A percentile compares a stretch with the other conserved stretches of the same genome.
Conservation (phyloP, 1,139 yeast genomes). For the Nematodospora anomalae region DNA sequence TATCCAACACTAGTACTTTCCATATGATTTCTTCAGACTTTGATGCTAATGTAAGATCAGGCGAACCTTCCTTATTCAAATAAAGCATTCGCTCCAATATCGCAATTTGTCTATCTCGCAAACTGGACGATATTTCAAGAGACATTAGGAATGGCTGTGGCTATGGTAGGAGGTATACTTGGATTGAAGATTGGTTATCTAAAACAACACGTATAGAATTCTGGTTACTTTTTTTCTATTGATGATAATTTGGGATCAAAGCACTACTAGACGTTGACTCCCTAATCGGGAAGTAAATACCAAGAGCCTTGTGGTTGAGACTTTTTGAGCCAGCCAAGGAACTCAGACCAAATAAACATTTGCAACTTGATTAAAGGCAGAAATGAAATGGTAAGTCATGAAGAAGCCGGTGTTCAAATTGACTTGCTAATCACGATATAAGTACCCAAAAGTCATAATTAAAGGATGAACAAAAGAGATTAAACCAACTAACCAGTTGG, state of each 20-base stretch:
- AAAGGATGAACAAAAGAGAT: no score
- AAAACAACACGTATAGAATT: neutral
- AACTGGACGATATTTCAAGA: slow-evolving; percentile 20
- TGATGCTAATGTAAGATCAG: slow-evolving; percentile 54
- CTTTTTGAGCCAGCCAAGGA: no score
- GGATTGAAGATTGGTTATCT: slow-evolving; percentile 2
- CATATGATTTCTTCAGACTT: slow-evolving; percentile 69
- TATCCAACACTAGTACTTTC: slow-evolving; percentile 90
- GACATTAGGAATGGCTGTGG: slow-evolving; percentile 18
- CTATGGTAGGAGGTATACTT: neutral
- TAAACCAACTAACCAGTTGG: no score
- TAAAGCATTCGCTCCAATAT: slow-evolving; percentile 82
- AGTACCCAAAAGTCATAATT: no score
- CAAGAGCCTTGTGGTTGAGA: no score
- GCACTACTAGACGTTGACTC: no score
- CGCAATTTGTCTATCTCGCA: slow-evolving; percentile 37
- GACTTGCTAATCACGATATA: no score
- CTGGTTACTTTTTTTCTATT: neutral
- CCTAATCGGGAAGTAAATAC: no score
- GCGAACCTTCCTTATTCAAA: slow-evolving; percentile 60
- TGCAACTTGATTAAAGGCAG: no score
- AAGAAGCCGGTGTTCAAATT: no score
- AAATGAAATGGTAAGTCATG: no score
- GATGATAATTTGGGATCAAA: neutral
- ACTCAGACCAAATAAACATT: no score